Evolutionary conservation across 345 rosid species (phyloP).

Genomic region (Anastatica hierochuntica): DNA sequence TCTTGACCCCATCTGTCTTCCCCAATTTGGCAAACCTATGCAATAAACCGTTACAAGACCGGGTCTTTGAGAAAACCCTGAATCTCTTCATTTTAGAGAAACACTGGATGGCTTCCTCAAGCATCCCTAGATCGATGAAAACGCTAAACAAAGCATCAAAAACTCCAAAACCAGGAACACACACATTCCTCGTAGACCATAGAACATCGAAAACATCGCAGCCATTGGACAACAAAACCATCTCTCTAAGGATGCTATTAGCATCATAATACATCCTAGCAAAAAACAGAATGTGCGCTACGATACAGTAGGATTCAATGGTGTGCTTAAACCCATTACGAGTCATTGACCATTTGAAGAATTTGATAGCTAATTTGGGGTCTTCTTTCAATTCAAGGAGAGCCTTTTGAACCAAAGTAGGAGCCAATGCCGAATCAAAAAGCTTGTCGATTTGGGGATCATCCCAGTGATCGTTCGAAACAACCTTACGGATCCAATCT

Average conservation of each 20-base stretch:
- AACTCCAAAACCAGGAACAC: slow-evolving; percentile 49
- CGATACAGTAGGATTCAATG: slow-evolving; percentile 37
- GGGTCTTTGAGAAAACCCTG: slow-evolving; percentile 46
- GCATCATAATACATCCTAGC: slow-evolving; percentile 53
- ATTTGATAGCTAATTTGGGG: slow-evolving; percentile 45
- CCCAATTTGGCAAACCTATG: slow-evolving; percentile 36
- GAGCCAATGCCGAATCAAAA: slow-evolving; percentile 32
- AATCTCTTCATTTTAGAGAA: slow-evolving; percentile 47
- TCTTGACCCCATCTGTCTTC: slow-evolving; percentile 25
- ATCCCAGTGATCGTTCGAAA: slow-evolving; percentile 37
- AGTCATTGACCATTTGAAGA: slow-evolving; percentile 52
- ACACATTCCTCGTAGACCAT: slow-evolving; percentile 59
- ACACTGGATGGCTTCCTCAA: slow-evolving; percentile 46
- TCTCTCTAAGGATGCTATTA: slow-evolving; percentile 35
- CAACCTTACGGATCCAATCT: slow-evolving; percentile 32
- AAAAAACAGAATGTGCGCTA: slow-evolving; percentile 48
- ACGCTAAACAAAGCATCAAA: slow-evolving; percentile 69
- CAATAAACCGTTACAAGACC: slow-evolving; percentile 61
- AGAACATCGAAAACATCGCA: slow-evolving; percentile 46
- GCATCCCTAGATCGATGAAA: slow-evolving; percentile 51
- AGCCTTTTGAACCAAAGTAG: slow-evolving; percentile 44
- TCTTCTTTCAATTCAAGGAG: slow-evolving; percentile 39
- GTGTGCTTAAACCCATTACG: slow-evolving; percentile 34
- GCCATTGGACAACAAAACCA: slow-evolving; percentile 29
- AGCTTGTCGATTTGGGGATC: slow-evolving; percentile 26